Evolutionary conservation across 2,329 filamentous ascomycete genomes (phyloP).

Genomic region (Orbilia quercus): DNA sequence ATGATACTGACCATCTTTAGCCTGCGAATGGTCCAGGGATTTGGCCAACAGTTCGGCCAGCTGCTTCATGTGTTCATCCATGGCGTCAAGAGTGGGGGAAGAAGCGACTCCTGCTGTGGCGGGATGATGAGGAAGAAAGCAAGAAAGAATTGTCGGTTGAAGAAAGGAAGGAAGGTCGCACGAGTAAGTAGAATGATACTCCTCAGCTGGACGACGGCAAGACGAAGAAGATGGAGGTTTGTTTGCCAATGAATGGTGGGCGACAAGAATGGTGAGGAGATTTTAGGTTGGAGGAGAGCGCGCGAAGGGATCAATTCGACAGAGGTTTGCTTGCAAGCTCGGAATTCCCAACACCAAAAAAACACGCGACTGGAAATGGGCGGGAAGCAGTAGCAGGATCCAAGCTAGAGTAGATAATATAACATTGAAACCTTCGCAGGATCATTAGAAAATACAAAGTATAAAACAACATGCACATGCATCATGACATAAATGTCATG

Average conservation of each 20-base stretch:
- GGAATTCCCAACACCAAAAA: conserved; percentile 43
- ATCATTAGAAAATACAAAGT: not conserved
- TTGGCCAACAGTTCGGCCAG: conserved; percentile 88
- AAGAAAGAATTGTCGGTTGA: not conserved
- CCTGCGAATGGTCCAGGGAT: conserved; percentile 86
- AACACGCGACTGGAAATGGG: conserved; percentile 34
- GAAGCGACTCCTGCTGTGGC: conserved; percentile 25
- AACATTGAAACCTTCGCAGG: no score
- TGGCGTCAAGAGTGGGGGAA: conserved; percentile 62
- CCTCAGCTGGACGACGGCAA: not conserved
- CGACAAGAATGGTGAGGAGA: conserved; percentile 18
- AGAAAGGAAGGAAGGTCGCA: conserved; percentile 2
- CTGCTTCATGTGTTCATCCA: conserved; percentile 72
- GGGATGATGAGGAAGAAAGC: conserved; percentile 8
- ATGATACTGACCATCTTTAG: conserved; percentile 80
- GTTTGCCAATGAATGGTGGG: conserved; percentile 22
- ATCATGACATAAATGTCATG: no score
- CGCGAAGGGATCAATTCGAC: conserved; percentile 22
- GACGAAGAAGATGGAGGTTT: not conserved
- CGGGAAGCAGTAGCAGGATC: conserved; percentile 14
- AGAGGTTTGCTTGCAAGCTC: not conserved
- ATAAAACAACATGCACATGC: not conserved
- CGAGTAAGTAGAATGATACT: not conserved
- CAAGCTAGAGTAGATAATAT: no score
- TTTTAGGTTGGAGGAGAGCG: not conserved